These are phyloP conservation scores for Gaertneriomyces sp. DNA, from an alignment of 192 early-diverging fungal genomes.

Conservation along the genomic window DNA sequence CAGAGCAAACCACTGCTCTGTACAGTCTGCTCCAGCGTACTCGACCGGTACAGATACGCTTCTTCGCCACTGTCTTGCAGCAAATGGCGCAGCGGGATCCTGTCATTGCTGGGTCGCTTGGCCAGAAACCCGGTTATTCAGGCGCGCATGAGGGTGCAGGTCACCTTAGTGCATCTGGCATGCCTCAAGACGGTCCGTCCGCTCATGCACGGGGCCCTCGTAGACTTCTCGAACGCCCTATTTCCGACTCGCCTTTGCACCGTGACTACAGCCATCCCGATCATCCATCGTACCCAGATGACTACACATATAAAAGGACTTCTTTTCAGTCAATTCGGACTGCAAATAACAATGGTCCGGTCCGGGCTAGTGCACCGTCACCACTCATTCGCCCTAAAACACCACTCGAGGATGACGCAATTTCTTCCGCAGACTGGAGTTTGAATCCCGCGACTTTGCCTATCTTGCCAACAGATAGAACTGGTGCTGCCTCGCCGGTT, in stretches of 20 bases:
- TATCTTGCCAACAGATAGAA: no score
- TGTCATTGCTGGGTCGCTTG: conserved; percentile 12
- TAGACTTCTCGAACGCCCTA: no score
- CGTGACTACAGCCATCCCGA: no score
- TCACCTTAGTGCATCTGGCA: no score
- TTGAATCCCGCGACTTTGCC: conserved; percentile 11
- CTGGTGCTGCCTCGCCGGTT: not conserved
- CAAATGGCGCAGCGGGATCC: conserved; percentile 88
- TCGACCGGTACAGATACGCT: conserved; percentile 87
- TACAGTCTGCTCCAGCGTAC: conserved; percentile 89
- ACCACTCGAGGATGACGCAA: conserved; percentile 38
- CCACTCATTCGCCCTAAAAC: conserved; percentile 40
- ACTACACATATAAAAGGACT: not conserved
- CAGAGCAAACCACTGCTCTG: conserved; percentile 87
- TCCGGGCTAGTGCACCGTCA: conserved; percentile 12
- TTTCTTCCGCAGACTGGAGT: conserved; percentile 47
- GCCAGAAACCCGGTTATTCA: not conserved
- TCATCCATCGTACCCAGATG: not conserved
- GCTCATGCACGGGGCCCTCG: no score
- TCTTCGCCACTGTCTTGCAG: conserved; percentile 90
- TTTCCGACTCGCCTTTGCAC: no score
- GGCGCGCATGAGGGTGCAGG: no score
- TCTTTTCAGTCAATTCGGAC: conserved; percentile 10
- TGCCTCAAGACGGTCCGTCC: no score
- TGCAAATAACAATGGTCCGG: conserved; percentile 2